Evolutionary conservation across 805 yeast genomes (phyloP).

Genomic region (Monosporozyma yasuniensis): DNA sequence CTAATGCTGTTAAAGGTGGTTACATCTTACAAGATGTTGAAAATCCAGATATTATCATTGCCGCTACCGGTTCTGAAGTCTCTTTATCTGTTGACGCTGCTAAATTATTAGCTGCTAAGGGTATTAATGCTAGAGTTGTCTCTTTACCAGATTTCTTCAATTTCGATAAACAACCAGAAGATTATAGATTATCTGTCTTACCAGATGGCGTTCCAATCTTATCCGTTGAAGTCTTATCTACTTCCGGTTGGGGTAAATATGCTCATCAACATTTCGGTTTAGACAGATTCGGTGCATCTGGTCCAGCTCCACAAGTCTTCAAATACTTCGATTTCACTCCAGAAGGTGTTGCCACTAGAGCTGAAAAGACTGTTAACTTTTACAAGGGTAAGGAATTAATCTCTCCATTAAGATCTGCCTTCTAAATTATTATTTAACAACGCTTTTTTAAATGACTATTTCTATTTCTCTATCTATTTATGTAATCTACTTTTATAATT

Average conservation of each 20-base stretch:
- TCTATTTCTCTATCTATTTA: neutral
- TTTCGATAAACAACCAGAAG: conserved; percentile 73
- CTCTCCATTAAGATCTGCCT: conserved; percentile 73
- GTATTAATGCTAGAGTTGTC: conserved; percentile 68
- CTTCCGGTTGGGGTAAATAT: conserved; percentile 89
- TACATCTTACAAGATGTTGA: conserved; percentile 58
- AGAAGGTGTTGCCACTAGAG: conserved; percentile 86
- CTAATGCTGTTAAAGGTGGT: conserved; percentile 93
- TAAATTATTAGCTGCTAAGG: conserved; percentile 45
- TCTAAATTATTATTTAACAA: conserved; percentile 3
- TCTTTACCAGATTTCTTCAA: conserved; percentile 90
- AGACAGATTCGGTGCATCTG: conserved; percentile 94
- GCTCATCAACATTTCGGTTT: conserved; percentile 95
- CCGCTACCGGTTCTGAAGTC: conserved; percentile 92
- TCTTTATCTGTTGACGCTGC: conserved; percentile 73
- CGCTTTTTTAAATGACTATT: neutral
- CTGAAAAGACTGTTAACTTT: conserved; percentile 65
- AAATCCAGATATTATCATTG: conserved; percentile 62
- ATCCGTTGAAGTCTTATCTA: conserved; percentile 88
- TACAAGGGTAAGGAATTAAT: conserved; percentile 66
- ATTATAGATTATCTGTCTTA: conserved; percentile 75
- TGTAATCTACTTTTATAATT: neutral
- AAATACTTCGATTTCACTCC: conserved; percentile 83
- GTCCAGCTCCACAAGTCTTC: conserved; percentile 76
- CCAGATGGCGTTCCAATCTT: conserved; percentile 92